Percentiles rank a stretch among this genome's conserved stretches.
These are phyloP conservation scores for Colletotrichum euphorbiae DNA, from an alignment of 2,329 filamentous ascomycete species.

Conservation along the genomic window DNA sequence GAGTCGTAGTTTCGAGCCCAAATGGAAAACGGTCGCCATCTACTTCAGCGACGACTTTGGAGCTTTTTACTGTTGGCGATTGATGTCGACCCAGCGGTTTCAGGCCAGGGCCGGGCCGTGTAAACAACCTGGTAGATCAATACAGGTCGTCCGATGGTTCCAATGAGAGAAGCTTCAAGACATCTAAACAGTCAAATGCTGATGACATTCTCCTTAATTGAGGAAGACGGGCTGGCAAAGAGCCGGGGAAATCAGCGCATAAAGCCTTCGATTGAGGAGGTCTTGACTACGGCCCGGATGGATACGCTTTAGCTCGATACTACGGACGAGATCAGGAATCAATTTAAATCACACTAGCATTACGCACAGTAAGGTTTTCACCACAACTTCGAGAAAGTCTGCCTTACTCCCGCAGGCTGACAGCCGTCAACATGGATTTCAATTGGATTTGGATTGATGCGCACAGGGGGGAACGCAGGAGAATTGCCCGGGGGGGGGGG, in stretches of 20 bases:
- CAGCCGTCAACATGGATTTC: slow-evolving; percentile 6
- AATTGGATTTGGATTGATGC: slow-evolving; percentile 4
- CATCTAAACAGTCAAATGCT: too few relatives aligned
- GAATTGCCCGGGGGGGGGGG: too few relatives aligned
- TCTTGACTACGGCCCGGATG: slow-evolving; percentile 11
- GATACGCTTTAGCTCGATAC: neutral
- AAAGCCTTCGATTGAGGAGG: neutral
- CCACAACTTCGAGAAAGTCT: slow-evolving; percentile 1
- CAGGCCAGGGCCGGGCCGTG: too few relatives aligned
- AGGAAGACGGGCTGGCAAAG: neutral
- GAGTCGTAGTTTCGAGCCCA: too few relatives aligned
- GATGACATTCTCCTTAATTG: neutral
- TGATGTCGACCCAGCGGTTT: too few relatives aligned
- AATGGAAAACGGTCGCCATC: too few relatives aligned
- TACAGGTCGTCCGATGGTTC: too few relatives aligned
- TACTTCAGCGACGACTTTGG: too few relatives aligned
- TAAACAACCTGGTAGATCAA: too few relatives aligned
- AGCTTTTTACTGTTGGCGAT: too few relatives aligned
- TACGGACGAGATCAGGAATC: neutral
- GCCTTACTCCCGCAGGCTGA: slow-evolving; percentile 19
- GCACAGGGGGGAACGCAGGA: slow-evolving; percentile 2
- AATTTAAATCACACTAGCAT: slow-evolving; percentile 5
- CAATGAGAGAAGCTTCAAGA: too few relatives aligned
- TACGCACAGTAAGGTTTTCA: slow-evolving; percentile 3
- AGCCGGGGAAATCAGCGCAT: slow-evolving; percentile 11